These are phyloP conservation scores for Lactarius sp. DNA, from an alignment of 768 basidiomycete genomes.

Conservation along the genomic window DNA sequence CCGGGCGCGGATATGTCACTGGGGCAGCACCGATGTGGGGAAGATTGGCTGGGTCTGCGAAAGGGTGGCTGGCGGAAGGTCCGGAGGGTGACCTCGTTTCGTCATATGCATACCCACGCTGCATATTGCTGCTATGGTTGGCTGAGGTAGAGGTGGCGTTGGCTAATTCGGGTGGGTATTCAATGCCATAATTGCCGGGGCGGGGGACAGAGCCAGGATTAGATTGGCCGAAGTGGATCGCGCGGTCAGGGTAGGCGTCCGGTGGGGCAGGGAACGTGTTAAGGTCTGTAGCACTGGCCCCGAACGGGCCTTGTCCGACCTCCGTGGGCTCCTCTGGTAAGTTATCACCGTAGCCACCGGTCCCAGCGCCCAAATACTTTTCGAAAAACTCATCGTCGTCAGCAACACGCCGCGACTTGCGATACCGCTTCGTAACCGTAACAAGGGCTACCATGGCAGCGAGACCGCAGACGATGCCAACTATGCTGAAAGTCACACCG, in stretches of 20 bases:
- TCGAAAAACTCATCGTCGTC: conserved; percentile 17
- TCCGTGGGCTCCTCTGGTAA: background rate
- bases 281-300: conserved; percentile 4
- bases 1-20: background rate
- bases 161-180: conserved; percentile 12
- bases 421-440: background rate
- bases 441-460: background rate
- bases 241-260: conserved; percentile 23
- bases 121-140: background rate
- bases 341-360: background rate
- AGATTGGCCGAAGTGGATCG: conserved; percentile 15
- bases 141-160: background rate
- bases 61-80: conserved; percentile 14
- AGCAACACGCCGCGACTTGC: background rate
- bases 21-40: background rate
- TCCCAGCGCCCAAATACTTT: conserved; percentile 3
- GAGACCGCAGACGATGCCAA: conserved; percentile 24
- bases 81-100: background rate
- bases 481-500: conserved; percentile 29
- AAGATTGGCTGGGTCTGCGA: conserved; percentile 16
- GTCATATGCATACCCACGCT: background rate
- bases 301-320: conserved; percentile 13
- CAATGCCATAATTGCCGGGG: conserved; percentile 19
- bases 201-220: background rate
- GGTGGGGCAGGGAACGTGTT: background rate